Conservation (phyloP, 768 basidiomycete species). For the Mycena galopus region DNA sequence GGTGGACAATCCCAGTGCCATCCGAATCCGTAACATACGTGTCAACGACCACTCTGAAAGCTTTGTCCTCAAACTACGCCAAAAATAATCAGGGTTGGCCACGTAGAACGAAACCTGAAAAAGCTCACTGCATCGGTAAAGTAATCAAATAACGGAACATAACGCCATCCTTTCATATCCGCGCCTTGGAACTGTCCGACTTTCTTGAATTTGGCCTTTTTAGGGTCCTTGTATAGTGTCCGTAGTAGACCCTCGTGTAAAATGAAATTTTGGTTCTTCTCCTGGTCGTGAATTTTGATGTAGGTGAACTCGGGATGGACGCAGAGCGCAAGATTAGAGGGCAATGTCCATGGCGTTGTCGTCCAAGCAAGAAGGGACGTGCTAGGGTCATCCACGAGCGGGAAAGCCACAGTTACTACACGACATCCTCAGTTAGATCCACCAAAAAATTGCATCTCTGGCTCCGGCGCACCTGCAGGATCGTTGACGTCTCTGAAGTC, state of each 20-base stretch:
- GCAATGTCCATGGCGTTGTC: conserved; percentile 98
- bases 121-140: conserved; percentile 88
- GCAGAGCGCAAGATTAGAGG: conserved; percentile 94
- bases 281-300: conserved; percentile 95
- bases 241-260: conserved; percentile 88
- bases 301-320: conserved; percentile 97
- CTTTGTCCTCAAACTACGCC: conserved; percentile 87
- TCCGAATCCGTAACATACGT: conserved; percentile 93
- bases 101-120: background rate
- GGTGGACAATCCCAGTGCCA: conserved; percentile 98
- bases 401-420: conserved; percentile 91
- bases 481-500: conserved; percentile 95
- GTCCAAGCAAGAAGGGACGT: conserved; percentile 98
- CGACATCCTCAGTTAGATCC: background rate
- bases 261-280: conserved; percentile 90
- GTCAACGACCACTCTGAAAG: conserved; percentile 90
- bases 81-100: background rate
- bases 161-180: conserved; percentile 97
- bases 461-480: conserved; percentile 76
- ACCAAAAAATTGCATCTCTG: background rate
- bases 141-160: conserved; percentile 95
- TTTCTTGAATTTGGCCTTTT: conserved; percentile 97
- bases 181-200: conserved; percentile 87
- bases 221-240: conserved; percentile 95
- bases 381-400: conserved; percentile 90